Base-by-base conservation (phyloP, 306 rosid genomes). In the Astragalus membranaceus region DNA sequence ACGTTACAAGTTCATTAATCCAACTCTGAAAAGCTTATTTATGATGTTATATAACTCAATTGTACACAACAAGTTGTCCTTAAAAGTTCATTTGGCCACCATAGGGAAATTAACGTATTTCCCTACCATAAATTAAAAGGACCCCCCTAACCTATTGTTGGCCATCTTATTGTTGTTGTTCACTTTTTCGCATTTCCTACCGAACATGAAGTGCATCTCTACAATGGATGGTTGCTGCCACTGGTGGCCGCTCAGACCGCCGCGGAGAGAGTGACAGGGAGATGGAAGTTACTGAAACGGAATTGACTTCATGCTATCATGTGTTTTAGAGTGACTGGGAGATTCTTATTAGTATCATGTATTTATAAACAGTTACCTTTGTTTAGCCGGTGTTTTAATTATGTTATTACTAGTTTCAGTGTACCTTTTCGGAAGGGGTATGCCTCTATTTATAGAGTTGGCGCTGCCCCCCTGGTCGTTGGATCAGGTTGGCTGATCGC, bases 201-300 rank as follows among this genome's bases (percentile, higher is more conserved):
- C 4, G 2, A n/a, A 32, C 33, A 23, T 8, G 3, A 46, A 26
- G 85, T 94, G 99, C 99, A 94, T 89, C 97, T 91, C 68, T 87
- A 91, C 84, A 94, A 94, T 88, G 99, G 91, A 62, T 94, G 97
- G 97, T 90, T 94, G 15, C 99, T 97, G 3, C 92, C 96, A 52
- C 99, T 97, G 7, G 95, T 94, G 64, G 97, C 92, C 8, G 77
- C 84, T 5, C 86, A 81, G 41, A 80, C 97, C 61, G 70, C 64
- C 68, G 82, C 65, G 17, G 99, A 94, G 85, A 53, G 69, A 42
- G 92, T 52, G n/a, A n/a, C n/a, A n/a, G n/a, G 63, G 52, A 51
- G 50, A 10, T 52, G 14, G 36, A 59, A 72, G 51, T 67, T 51
- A 32, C 37, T 41, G 8, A 68, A 48, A 73, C n/a, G 37, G 20